Conservation (phyloP, 1,139 yeast species). For the Kurtzmaniella quercitrusa region DNA sequence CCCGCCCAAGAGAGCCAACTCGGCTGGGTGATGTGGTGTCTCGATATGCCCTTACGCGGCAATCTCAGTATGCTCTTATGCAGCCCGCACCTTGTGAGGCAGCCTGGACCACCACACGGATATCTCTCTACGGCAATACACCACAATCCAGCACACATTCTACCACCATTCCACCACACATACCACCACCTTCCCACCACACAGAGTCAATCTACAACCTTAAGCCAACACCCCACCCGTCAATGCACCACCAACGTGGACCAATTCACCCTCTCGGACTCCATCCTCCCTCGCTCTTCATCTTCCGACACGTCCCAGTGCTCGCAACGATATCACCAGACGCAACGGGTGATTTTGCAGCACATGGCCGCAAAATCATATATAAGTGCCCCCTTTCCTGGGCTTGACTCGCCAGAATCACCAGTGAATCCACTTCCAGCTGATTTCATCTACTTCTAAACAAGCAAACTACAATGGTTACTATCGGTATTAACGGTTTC, state of each 20-base stretch:
- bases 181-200: too few relatives aligned
- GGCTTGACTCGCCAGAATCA: not conserved
- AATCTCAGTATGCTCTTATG: not conserved
- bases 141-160: too few relatives aligned
- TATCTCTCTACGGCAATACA: too few relatives aligned
- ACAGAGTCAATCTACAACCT: too few relatives aligned
- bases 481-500: constrained; percentile 71
- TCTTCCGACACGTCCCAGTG: not conserved
- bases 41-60: not conserved
- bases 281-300: not conserved
- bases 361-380: not conserved
- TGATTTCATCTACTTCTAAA: too few relatives aligned
- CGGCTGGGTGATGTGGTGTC: too few relatives aligned
- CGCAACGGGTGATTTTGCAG: not conserved
- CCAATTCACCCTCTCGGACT: too few relatives aligned
- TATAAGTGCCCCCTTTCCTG: not conserved
- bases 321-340: not conserved
- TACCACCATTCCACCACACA: too few relatives aligned
- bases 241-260: too few relatives aligned
- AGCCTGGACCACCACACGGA: too few relatives aligned
- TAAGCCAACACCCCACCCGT: too few relatives aligned
- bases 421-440: constrained; percentile 1
- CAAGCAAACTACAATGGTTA: constrained; percentile 4
- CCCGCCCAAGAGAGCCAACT: too few relatives aligned
- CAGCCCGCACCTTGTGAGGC: not conserved